These are phyloP conservation scores for Scytalidium sp. DNA, from an alignment of 2,329 filamentous ascomycete genomes.

Conservation along the genomic window DNA sequence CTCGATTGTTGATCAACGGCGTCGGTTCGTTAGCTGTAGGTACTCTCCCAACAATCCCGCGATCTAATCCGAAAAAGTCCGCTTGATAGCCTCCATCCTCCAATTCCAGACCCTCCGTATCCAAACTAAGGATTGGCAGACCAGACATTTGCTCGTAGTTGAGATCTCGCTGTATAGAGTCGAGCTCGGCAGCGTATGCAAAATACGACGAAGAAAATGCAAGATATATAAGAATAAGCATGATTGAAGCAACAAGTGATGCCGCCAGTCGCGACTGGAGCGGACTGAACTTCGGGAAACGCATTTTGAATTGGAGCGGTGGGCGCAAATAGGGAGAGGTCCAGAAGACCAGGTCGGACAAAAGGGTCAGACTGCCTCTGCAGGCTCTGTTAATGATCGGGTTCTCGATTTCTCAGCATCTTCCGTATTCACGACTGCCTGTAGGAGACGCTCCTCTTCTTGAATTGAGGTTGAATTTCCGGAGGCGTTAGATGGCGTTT, in stretches of 20 bases:
- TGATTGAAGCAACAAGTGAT: conserved; percentile 57
- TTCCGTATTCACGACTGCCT: neutral
- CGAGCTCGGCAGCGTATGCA: conserved; percentile 59
- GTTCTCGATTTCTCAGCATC: neutral
- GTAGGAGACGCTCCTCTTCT: neutral
- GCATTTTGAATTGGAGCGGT: conserved; percentile 20
- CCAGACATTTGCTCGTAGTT: conserved; percentile 43
- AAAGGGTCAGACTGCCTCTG: neutral
- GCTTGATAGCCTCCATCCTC: conserved; percentile 49
- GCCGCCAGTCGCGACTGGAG: conserved; percentile 71
- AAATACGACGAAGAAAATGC: conserved; percentile 56
- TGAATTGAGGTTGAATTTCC: neutral
- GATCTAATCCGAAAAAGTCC: conserved; percentile 58
- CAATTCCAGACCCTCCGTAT: conserved; percentile 27
- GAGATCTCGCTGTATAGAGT: conserved; percentile 41
- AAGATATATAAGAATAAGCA: conserved; percentile 60
- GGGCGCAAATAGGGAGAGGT: conserved; percentile 12
- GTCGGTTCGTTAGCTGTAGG: conserved; percentile 43
- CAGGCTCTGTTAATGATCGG: neutral
- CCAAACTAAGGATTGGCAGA: conserved; percentile 25
- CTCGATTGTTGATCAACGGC: conserved; percentile 62
- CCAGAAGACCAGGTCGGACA: neutral
- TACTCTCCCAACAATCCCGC: conserved; percentile 60
- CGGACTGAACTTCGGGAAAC: conserved; percentile 52
- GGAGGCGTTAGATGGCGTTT: neutral